A percentile compares a stretch with the other conserved stretches of the same genome.
phyloP scores from a whole-genome alignment of 2,329 filamentous ascomycete species.

The Microsporum ferrugineum region DNA sequence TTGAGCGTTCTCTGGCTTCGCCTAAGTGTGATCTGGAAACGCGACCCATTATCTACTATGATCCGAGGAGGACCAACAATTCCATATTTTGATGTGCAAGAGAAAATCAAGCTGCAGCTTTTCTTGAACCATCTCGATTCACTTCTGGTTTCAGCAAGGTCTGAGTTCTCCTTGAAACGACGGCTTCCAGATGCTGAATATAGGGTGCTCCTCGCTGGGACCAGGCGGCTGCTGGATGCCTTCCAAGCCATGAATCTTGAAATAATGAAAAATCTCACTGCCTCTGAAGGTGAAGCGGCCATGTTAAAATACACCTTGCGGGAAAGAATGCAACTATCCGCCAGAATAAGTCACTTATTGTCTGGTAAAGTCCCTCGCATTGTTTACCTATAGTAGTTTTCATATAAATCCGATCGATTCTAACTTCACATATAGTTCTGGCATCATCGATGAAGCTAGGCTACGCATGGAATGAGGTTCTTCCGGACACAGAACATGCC shows the following conservation, averaged over 20 bases:
- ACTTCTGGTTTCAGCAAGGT: conserved; percentile 60
- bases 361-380: conserved; percentile 34
- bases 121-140: conserved; percentile 63
- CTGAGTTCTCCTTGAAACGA: conserved; percentile 77
- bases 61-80: conserved; percentile 45
- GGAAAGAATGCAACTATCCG: conserved; percentile 70
- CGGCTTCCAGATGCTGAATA: conserved; percentile 71
- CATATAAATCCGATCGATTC: not conserved
- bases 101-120: conserved; percentile 76
- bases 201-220: conserved; percentile 63
- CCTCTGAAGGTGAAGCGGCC: conserved; percentile 68
- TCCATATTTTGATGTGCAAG: conserved; percentile 75
- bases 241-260: conserved; percentile 96
- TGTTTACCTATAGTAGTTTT: not conserved
- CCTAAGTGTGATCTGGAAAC: conserved; percentile 92
- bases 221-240: conserved; percentile 74
- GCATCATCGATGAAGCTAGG: conserved; percentile 89
- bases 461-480: conserved; percentile 78
- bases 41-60: conserved; percentile 71
- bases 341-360: conserved; percentile 79
- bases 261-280: conserved; percentile 64
- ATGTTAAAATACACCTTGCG: conserved; percentile 66
- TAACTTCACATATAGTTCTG: conserved; percentile 50
- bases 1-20: conserved; percentile 85
- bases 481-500: conserved; percentile 70